phyloP scores from a whole-genome alignment of 441 rosid genomes.

The Croton laevigatus region DNA sequence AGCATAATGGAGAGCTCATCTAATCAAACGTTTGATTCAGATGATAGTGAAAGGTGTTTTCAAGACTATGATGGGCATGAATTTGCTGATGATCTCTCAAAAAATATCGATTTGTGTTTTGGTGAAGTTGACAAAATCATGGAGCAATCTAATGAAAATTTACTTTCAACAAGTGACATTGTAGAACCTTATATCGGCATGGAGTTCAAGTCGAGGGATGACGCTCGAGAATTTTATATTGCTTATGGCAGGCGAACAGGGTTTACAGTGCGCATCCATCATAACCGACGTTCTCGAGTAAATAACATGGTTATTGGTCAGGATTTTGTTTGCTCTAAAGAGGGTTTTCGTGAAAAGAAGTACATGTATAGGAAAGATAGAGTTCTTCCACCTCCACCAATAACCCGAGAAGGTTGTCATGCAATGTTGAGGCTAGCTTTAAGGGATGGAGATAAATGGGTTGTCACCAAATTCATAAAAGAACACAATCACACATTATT shows the following conservation, averaged over 20 bases:
- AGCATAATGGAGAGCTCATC: slow-evolving; percentile 38
- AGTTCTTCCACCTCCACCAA: slow-evolving; percentile 53
- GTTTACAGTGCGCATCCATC: slow-evolving; percentile 51
- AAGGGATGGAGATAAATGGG: slow-evolving; percentile 48
- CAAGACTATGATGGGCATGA: slow-evolving; percentile 33
- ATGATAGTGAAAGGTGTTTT: slow-evolving; percentile 38
- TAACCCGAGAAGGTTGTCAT: slow-evolving; percentile 51
- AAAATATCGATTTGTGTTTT: slow-evolving; percentile 33
- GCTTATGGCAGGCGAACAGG: slow-evolving; percentile 44
- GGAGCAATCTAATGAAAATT: slow-evolving; percentile 34
- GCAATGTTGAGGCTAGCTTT: slow-evolving; percentile 55
- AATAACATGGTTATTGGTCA: slow-evolving; percentile 51
- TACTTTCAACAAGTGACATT: slow-evolving; percentile 19
- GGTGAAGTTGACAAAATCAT: slow-evolving; percentile 40
- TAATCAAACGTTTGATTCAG: slow-evolving; percentile 37
- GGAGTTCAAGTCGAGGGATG: slow-evolving; percentile 51
- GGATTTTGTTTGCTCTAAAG: slow-evolving; percentile 61
- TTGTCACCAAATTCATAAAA: slow-evolving; percentile 43
- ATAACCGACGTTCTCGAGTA: slow-evolving; percentile 50
- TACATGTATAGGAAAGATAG: slow-evolving; percentile 49
- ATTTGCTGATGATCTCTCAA: slow-evolving; percentile 35
- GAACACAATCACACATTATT: slow-evolving; percentile 45
- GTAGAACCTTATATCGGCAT: slow-evolving; percentile 38
- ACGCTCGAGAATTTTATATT: slow-evolving; percentile 48
- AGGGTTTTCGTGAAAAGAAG: slow-evolving; percentile 58